Percentiles rank a stretch among this genome's conserved stretches.
Evolutionary conservation across 2,329 filamentous ascomycete species (phyloP).

Genomic region (Botryotinia calthae): DNA sequence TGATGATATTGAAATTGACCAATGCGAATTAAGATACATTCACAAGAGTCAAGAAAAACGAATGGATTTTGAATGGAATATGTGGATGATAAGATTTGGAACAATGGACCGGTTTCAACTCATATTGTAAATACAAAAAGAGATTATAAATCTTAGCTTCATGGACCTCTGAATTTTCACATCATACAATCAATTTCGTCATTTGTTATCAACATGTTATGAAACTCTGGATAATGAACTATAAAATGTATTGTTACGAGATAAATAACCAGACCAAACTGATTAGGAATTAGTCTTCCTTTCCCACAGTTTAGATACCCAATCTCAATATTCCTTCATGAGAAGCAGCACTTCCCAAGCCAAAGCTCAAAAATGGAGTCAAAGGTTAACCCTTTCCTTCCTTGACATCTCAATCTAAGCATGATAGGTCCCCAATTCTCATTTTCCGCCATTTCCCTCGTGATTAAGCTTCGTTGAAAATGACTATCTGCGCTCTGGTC

Average conservation of each 20-base stretch:
- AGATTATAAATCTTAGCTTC: too few species aligned
- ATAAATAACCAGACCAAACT: too few species aligned
- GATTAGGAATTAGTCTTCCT: too few species aligned
- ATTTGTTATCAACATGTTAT: too few species aligned
- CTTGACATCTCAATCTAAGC: background rate
- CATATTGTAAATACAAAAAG: too few species aligned
- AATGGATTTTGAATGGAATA: background rate
- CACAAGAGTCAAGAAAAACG: background rate
- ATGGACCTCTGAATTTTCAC: too few species aligned
- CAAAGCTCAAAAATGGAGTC: background rate
- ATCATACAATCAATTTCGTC: too few species aligned
- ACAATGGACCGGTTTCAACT: too few species aligned
- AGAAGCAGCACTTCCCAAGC: background rate
- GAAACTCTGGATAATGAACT: too few species aligned
- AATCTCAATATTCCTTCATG: background rate
- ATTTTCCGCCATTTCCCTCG: background rate
- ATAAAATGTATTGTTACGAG: too few species aligned
- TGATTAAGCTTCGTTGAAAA: background rate
- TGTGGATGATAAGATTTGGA: too few species aligned
- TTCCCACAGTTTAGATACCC: background rate
- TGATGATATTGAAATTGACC: too few species aligned
- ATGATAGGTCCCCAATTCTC: background rate
- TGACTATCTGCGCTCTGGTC: background rate
- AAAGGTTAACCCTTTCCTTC: rapidly evolving
- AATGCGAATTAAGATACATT: background rate